Conservation (phyloP, 495 filamentous ascomycete genomes). For the Evernia prunastri region DNA sequence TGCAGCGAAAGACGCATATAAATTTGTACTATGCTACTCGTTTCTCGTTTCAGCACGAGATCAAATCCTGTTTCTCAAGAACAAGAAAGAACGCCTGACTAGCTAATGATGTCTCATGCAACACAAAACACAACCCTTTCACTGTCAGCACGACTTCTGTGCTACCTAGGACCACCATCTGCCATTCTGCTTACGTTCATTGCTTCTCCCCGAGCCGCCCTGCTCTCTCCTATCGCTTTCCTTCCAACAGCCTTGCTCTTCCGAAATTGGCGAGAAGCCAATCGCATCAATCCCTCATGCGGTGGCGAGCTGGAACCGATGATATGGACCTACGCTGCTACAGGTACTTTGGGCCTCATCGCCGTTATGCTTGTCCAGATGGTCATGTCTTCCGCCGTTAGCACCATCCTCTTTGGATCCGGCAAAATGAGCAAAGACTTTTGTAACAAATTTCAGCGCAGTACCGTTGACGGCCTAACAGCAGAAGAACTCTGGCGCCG, state of each 20-base stretch:
- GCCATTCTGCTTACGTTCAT: not conserved
- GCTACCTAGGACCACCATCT: not conserved
- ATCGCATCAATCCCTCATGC: not conserved
- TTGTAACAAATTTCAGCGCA: not conserved
- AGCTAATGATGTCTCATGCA: not conserved
- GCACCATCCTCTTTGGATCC: not conserved
- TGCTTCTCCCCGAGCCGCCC: constrained; percentile 4
- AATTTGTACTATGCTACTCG: no score
- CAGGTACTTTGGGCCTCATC: not conserved
- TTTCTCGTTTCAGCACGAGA: no score
- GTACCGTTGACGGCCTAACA: not conserved
- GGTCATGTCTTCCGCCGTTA: not conserved
- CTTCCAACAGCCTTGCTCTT: not conserved
- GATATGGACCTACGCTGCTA: not conserved
- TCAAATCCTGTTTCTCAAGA: no score
- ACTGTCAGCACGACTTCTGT: not conserved
- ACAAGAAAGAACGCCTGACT: not conserved
- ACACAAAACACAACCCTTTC: not conserved
- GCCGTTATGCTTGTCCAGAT: not conserved
- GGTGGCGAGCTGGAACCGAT: not conserved
- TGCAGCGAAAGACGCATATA: no score
- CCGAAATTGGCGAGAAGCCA: not conserved
- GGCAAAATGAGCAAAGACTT: not conserved
- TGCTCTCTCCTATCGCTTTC: not conserved
- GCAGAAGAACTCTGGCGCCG: not conserved